phyloP scores from a whole-genome alignment of 2,329 filamentous ascomycete species.

The Lachnellula subtilissima region DNA sequence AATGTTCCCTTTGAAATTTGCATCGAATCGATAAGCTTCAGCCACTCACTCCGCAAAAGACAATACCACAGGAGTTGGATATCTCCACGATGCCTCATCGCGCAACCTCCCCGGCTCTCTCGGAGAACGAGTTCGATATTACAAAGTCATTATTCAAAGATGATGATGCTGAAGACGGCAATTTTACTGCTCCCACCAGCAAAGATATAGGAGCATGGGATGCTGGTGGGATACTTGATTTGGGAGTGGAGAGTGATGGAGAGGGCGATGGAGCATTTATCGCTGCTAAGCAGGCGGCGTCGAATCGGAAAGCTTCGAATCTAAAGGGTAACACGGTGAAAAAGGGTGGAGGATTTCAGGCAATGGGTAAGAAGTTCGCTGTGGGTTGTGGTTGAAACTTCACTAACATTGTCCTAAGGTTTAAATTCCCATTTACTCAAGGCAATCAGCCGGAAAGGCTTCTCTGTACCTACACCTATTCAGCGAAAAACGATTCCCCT shows the following conservation, averaged over 20 bases:
- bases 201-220: slow-evolving; percentile 48
- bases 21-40: slow-evolving; percentile 3
- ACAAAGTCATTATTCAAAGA: slow-evolving; percentile 68
- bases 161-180: slow-evolving; percentile 46
- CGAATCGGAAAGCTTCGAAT: slow-evolving; percentile 79
- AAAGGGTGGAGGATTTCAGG: slow-evolving; percentile 94
- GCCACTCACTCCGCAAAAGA: background rate
- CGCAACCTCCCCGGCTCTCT: slow-evolving; percentile 73
- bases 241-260: slow-evolving; percentile 48
- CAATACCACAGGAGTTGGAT: background rate
- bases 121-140: slow-evolving; percentile 91
- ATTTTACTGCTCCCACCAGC: slow-evolving; percentile 29
- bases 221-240: slow-evolving; percentile 57
- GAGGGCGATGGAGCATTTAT: slow-evolving; percentile 86
- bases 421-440: slow-evolving; percentile 80
- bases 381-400: background rate
- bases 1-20: background rate
- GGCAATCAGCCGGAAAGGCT: slow-evolving; percentile 89
- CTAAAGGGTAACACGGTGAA: slow-evolving; percentile 81
- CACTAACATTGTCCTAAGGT: slow-evolving; percentile 39
- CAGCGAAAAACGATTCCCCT: slow-evolving; percentile 95
- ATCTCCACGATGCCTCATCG: slow-evolving; percentile 59
- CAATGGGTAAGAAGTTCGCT: slow-evolving; percentile 65
- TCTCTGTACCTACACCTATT: slow-evolving; percentile 93
- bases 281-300: slow-evolving; percentile 77